A percentile compares a stretch with the other conserved stretches of the same genome.
Conservation (phyloP, 2,329 filamentous ascomycete genomes). For the Fusarium caatingaense region DNA sequence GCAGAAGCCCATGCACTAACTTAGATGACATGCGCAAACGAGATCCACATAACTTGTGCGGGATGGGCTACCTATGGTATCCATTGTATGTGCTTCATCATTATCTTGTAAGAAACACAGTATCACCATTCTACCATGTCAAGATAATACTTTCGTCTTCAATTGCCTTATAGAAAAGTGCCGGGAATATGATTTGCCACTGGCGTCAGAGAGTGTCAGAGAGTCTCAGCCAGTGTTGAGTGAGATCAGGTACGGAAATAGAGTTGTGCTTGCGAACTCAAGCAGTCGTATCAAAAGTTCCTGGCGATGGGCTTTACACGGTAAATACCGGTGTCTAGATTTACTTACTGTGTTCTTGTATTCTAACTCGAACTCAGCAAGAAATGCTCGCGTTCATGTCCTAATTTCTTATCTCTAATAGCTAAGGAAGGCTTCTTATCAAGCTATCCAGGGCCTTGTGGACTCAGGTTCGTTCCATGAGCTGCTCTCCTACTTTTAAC, state of each 20-base stretch:
- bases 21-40: not conserved
- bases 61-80: not conserved
- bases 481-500: not conserved
- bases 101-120: not conserved
- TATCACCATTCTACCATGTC: not conserved
- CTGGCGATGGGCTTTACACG: not conserved
- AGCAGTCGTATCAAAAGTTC: not conserved
- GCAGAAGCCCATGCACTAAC: constrained; percentile 7
- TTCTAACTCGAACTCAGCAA: not conserved
- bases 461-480: not conserved
- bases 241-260: not conserved
- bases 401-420: not conserved
- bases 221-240: not conserved
- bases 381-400: not conserved
- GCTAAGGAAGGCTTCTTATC: not conserved
- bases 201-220: not conserved
- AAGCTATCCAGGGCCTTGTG: not conserved
- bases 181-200: not conserved
- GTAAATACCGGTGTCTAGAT: not conserved
- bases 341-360: not conserved
- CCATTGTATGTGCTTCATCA: not conserved
- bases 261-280: not conserved
- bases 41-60: not conserved
- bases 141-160: not conserved
- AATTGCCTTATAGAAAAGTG: not conserved